These are phyloP conservation scores for Aspergillus homomorphus DNA, from an alignment of 495 filamentous ascomycete genomes.

Conservation along the genomic window DNA sequence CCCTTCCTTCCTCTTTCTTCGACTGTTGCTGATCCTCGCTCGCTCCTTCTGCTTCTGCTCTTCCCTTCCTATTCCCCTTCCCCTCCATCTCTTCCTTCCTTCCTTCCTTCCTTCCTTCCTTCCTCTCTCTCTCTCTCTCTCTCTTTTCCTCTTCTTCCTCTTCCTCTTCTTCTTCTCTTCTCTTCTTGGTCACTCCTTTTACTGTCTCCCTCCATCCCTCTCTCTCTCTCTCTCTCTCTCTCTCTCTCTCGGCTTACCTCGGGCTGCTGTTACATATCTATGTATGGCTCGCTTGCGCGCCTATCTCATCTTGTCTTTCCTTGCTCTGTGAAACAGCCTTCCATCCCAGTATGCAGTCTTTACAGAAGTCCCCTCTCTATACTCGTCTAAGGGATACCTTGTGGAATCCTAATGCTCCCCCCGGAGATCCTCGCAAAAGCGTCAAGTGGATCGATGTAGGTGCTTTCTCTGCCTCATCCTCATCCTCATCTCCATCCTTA, in stretches of 20 bases:
- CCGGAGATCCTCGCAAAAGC: constrained; percentile 48
- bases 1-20: no score
- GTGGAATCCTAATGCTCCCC: constrained; percentile 32
- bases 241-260: not conserved
- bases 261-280: constrained; percentile 9
- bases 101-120: not conserved
- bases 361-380: constrained; percentile 29
- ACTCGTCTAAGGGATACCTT: constrained; percentile 30
- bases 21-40: not conserved
- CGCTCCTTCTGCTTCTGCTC: not conserved
- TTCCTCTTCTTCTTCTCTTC: constrained; percentile 1
- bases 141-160: constrained; percentile 3
- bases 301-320: not conserved
- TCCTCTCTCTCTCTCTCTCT: not conserved
- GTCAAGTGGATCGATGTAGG: constrained; percentile 71
- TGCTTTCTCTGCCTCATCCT: constrained; percentile 11
- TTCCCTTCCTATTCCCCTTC: not conserved
- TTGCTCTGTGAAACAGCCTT: not conserved
- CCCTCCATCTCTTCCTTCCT: not conserved
- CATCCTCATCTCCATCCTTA: no score
- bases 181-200: constrained; percentile 3
- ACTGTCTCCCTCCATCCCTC: not conserved
- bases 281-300: not conserved
- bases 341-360: constrained; percentile 23
- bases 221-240: constrained; percentile 4